These are phyloP conservation scores for Globisporangium megalacanthum DNA, from an alignment of 352 stramenopile genomes.

Conservation along the genomic window DNA sequence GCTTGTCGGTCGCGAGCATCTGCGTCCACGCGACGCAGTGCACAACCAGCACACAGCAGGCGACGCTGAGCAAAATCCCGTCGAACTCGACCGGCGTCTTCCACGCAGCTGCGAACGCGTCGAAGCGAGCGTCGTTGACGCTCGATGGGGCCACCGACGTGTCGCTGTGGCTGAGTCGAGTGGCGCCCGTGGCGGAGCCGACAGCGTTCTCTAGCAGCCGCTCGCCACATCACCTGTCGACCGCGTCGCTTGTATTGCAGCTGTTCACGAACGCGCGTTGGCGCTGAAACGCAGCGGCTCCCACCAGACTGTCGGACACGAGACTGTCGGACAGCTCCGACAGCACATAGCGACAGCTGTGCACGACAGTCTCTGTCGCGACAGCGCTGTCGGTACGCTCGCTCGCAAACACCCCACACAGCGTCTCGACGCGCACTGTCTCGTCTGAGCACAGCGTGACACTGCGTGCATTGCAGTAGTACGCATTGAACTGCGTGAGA, in stretches of 20 bases:
- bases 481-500: neutral
- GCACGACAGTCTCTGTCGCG: neutral
- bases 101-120: slow-evolving; percentile 6
- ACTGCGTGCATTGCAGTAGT: slow-evolving; percentile 5
- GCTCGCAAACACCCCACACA: neutral
- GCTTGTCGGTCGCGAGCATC: slow-evolving; percentile 7
- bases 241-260: slow-evolving; percentile 1
- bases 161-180: neutral
- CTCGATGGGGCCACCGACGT: neutral
- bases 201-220: neutral
- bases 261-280: slow-evolving; percentile 1
- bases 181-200: too few relatives aligned
- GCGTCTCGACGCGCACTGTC: neutral
- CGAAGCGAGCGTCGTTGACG: neutral
- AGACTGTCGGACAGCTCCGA: neutral
- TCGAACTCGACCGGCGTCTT: slow-evolving; percentile 8
- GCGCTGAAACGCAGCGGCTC: neutral
- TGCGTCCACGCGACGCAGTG: slow-evolving; percentile 1
- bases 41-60: neutral
- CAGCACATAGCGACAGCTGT: slow-evolving; percentile 1
- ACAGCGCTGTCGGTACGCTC: neutral
- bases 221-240: slow-evolving; percentile 8
- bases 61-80: slow-evolving; percentile 2
- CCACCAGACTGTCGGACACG: neutral
- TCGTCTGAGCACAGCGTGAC: slow-evolving; percentile 1